These are phyloP conservation scores for Corymbia citriodora DNA, from an alignment of 441 rosid genomes.

Conservation along the genomic window DNA sequence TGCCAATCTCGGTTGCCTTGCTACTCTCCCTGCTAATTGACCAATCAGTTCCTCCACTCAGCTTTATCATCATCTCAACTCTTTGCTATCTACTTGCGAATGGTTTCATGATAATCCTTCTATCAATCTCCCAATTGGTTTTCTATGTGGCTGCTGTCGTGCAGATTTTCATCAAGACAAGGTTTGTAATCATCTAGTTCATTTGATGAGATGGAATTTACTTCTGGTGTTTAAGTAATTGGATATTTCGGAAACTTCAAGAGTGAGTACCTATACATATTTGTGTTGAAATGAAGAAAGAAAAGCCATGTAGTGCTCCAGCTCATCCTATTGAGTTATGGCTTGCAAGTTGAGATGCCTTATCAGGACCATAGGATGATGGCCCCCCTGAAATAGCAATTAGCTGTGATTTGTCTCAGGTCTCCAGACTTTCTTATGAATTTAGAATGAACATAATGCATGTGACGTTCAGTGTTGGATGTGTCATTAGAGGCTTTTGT, in stretches of 20 bases:
- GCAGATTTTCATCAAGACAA: constrained; percentile 59
- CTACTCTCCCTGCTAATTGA: constrained; percentile 56
- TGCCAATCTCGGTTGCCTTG: constrained; percentile 58
- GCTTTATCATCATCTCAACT: constrained; percentile 52
- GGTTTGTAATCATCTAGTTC: constrained; percentile 37
- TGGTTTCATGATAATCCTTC: constrained; percentile 53
- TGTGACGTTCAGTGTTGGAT: neutral
- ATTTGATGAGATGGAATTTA: neutral
- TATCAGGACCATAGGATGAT: neutral
- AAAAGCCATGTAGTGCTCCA: neutral
- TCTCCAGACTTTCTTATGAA: neutral
- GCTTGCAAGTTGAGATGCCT: neutral
- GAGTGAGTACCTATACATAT: neutral
- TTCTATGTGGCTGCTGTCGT: constrained; percentile 67
- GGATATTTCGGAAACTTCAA: neutral
- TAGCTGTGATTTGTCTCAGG: neutral
- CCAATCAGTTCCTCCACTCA: constrained; percentile 72
- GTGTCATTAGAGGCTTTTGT: neutral
- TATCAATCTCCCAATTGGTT: constrained; percentile 55
- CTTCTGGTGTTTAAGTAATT: neutral
- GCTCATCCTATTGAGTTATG: neutral
- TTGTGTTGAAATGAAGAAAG: neutral
- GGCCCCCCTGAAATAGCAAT: neutral
- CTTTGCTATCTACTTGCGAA: constrained; percentile 79
- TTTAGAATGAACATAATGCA: neutral